Evolutionary conservation across 148 eudicot genomes (phyloP).

Genomic region (Beta vulgaris): DNA sequence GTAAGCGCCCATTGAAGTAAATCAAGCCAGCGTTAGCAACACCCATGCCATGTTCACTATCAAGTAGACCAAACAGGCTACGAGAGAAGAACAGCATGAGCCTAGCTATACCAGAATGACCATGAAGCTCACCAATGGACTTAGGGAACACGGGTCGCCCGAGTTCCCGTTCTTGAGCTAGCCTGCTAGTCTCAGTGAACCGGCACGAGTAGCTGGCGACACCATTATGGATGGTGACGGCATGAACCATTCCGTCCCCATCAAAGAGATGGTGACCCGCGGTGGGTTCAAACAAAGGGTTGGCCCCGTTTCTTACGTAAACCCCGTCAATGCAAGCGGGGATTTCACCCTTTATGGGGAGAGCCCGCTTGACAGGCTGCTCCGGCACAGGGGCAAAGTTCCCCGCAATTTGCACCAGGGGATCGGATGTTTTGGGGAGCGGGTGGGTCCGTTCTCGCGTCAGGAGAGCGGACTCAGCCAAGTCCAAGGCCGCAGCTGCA

Average conservation of each 20-base stretch:
- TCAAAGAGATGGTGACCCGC: slow-evolving; percentile 81
- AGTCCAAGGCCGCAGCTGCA: slow-evolving; percentile 41
- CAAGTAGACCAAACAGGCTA: slow-evolving; percentile 42
- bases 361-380: slow-evolving; percentile 34
- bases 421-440: slow-evolving; percentile 57
- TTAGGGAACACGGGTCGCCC: slow-evolving; percentile 72
- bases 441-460: slow-evolving; percentile 33
- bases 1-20: slow-evolving; percentile 49
- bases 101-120: slow-evolving; percentile 58
- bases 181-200: slow-evolving; percentile 60
- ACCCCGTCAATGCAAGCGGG: slow-evolving; percentile 58
- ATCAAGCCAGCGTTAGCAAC: slow-evolving; percentile 79
- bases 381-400: slow-evolving; percentile 78
- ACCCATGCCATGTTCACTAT: slow-evolving; percentile 51
- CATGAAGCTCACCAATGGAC: slow-evolving; percentile 77
- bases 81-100: slow-evolving; percentile 53
- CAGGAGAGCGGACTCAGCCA: slow-evolving; percentile 35
- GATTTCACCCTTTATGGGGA: slow-evolving; percentile 40
- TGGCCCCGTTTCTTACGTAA: slow-evolving; percentile 74
- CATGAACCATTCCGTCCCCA: slow-evolving; percentile 85
- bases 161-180: slow-evolving; percentile 48
- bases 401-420: slow-evolving; percentile 57
- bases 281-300: slow-evolving; percentile 48
- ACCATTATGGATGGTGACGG: slow-evolving; percentile 41
- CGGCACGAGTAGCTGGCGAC: slow-evolving; percentile 64